Percentiles rank a stretch among this genome's conserved stretches.
These are phyloP conservation scores for Lipomyces kockii DNA, from an alignment of 805 yeast genomes.

Conservation along the genomic window DNA sequence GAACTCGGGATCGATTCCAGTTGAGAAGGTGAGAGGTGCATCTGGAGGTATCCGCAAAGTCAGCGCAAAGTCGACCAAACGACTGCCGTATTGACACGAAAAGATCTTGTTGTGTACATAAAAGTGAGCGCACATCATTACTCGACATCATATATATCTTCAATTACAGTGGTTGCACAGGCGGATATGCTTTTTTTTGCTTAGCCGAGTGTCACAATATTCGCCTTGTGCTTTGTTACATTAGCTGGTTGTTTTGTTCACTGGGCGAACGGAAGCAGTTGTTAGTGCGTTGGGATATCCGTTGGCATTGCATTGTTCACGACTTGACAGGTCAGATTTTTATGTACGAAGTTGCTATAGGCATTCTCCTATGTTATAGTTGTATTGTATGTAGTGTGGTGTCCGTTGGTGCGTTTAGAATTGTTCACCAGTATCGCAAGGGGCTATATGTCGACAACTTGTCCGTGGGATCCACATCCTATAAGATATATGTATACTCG, in stretches of 20 bases:
- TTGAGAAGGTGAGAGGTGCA: slow-evolving; percentile 19
- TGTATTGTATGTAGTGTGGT: no score
- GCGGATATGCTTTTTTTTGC: neutral
- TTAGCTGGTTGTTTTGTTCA: neutral
- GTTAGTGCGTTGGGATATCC: no score
- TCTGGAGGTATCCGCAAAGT: slow-evolving; percentile 32
- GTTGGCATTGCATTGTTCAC: no score
- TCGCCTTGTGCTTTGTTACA: neutral
- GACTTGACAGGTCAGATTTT: no score
- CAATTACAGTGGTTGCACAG: neutral
- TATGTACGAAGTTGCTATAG: no score
- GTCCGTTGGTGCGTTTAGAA: no score
- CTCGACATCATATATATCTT: neutral
- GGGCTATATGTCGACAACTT: neutral
- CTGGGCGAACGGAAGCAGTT: no score
- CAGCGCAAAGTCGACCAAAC: slow-evolving; percentile 15
- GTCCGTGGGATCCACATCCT: neutral
- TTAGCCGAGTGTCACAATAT: neutral
- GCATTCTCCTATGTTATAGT: no score
- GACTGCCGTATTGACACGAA: neutral
- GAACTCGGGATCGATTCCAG: slow-evolving; percentile 18
- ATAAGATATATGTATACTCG: neutral
- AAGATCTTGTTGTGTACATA: neutral
- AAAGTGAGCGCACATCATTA: neutral
- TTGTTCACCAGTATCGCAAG: neutral